Evolutionary conservation across 2,329 filamentous ascomycete genomes (phyloP).

Genomic region (Aspergillus pseudotamarii): DNA sequence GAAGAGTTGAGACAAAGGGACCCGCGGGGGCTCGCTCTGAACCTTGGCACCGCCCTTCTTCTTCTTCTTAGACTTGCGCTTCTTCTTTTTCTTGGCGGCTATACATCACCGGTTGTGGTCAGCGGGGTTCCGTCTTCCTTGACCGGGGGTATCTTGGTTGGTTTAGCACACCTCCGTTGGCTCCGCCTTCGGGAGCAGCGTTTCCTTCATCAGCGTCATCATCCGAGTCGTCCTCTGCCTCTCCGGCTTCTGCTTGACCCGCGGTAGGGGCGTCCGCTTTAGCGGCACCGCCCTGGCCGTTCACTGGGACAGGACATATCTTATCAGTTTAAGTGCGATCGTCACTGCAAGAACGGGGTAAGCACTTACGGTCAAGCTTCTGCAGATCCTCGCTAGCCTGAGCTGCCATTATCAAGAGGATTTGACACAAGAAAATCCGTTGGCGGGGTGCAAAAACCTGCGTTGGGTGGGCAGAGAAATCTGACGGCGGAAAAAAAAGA

Average conservation of each 20-base stretch:
- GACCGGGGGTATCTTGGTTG: not conserved
- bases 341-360: not conserved
- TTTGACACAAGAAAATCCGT: conserved; percentile 17
- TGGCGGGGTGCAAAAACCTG: conserved; percentile 18
- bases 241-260: conserved; percentile 43
- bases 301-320: conserved; percentile 34
- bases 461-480: conserved; percentile 23
- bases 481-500: conserved; percentile 19
- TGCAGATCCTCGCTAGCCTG: conserved; percentile 44
- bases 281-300: conserved; percentile 41
- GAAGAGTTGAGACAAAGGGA: conserved; percentile 74
- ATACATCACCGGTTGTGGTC: conserved; percentile 17
- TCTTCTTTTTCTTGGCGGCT: conserved; percentile 76
- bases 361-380: conserved; percentile 42
- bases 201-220: conserved; percentile 56
- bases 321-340: conserved; percentile 23
- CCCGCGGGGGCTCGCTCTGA: conserved; percentile 76
- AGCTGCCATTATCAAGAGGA: conserved; percentile 43
- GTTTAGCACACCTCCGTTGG: conserved; percentile 37
- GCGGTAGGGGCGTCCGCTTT: conserved; percentile 35
- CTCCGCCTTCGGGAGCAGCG: conserved; percentile 41
- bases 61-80: conserved; percentile 76
- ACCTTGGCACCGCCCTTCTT: conserved; percentile 63
- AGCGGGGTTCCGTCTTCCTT: conserved; percentile 1
- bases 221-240: conserved; percentile 58